Base-by-base conservation (phyloP, 164 flowering plant genomes). In the Kingdonia uniflora region DNA sequence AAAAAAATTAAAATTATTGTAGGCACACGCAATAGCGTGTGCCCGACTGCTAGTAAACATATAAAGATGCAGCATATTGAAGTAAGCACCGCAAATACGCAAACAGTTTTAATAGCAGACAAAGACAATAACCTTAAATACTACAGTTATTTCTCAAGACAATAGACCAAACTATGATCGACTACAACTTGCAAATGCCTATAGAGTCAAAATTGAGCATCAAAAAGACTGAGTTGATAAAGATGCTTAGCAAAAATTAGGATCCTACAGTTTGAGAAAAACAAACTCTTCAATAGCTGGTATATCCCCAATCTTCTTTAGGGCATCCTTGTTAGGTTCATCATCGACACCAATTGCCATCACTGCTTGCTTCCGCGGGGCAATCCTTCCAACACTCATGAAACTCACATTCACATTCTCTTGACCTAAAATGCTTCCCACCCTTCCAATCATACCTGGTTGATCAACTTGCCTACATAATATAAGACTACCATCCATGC, bases 281-380 rank as follows among this genome's bases (percentile, higher is more conserved):
- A 87, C 92, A 56, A 87, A 80, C 68, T 84, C 92, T 48, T 87
- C 95, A 24, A 87, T 54, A 19, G 95, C 92, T 10, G 87, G 77
- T 37, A 87, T 66, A 0, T 78, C 82, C 0, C 95, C 95, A 43
- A 87, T 87, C 65, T 56, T 79, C 75, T 66, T 76, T 60, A 87
- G 60, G 5, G 77, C 14, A 26, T 70, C 71, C 54, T 64, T 77
- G 75, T 64, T 70, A 25, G 91, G 95, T 49, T 72, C 65, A 0
- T 87, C 92, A 51, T 87, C 95, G 21, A 87, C 95, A 17, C 95
- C 92, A 25, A 87, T 87, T 12, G 95, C 87, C 95, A 87, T 87
- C 0, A 87, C 73, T 12, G 95, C 95, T 14, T 80, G 89, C 68
- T 76, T 87, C 33, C 92, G 45, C 1, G 87, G 95, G 25, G 89